Evolutionary conservation across 225 moss, liverwort and hornwort species (phyloP).

Genomic region (Ulota crispa): DNA sequence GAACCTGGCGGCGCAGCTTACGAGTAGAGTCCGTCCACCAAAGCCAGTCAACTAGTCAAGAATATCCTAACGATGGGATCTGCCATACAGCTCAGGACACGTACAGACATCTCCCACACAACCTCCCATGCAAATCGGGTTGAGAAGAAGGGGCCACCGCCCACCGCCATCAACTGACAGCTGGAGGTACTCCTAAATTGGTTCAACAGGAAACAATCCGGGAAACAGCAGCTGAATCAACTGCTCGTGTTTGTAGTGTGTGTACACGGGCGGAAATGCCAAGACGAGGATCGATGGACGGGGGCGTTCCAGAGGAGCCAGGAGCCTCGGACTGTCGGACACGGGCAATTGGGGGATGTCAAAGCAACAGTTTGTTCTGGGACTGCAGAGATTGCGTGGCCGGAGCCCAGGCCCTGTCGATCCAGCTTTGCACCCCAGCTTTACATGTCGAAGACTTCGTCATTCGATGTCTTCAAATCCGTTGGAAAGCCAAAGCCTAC

Average conservation of each 20-base stretch:
- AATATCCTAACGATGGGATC: not conserved
- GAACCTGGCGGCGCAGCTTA: slow-evolving; percentile 21
- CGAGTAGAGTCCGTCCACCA: not conserved
- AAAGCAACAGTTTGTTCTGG: too few species aligned
- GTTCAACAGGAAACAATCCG: not conserved
- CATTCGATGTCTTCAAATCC: not conserved
- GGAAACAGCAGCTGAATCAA: not conserved
- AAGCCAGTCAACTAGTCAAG: not conserved
- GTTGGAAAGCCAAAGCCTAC: not conserved
- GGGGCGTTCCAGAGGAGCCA: not conserved
- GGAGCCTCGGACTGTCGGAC: not conserved
- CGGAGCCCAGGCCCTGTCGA: not conserved
- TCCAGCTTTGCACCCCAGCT: not conserved
- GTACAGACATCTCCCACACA: not conserved
- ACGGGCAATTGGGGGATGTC: not conserved
- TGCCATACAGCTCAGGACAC: not conserved
- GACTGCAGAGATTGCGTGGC: too few species aligned
- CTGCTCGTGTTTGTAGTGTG: not conserved
- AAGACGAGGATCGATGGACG: not conserved
- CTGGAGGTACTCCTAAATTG: not conserved
- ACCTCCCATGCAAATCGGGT: not conserved
- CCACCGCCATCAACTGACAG: not conserved
- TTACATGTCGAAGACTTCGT: not conserved
- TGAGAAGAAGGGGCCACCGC: not conserved
- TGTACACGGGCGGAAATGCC: not conserved